A percentile compares a stretch with the other conserved stretches of the same genome.
Evolutionary conservation across 2,329 filamentous ascomycete genomes (phyloP).

Genomic region (Claviceps paspali): DNA sequence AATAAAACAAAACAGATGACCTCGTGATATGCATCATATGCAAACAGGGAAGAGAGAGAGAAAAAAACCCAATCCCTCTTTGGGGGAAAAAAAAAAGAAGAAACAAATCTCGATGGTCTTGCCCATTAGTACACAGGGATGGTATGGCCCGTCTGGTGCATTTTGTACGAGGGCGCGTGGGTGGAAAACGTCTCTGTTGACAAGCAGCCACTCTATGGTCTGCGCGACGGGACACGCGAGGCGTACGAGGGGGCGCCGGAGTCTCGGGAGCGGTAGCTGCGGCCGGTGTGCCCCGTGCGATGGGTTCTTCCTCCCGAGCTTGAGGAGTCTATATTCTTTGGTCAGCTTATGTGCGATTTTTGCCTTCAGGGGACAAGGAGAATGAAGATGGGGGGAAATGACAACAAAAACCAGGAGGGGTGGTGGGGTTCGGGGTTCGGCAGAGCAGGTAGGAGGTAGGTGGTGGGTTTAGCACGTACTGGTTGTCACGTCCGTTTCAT

Average conservation of each 20-base stretch:
- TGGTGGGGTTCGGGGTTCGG: too few relatives aligned
- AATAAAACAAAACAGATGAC: too few relatives aligned
- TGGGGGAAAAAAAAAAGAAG: too few relatives aligned
- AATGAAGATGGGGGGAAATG: too few relatives aligned
- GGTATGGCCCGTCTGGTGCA: not conserved
- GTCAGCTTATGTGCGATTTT: too few relatives aligned
- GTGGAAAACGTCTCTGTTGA: constrained; percentile 1
- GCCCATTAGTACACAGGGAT: not conserved
- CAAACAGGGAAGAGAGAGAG: not conserved
- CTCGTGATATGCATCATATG: not conserved
- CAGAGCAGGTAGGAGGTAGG: too few relatives aligned
- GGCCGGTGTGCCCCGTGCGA: constrained; percentile 4
- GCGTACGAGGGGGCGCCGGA: too few relatives aligned
- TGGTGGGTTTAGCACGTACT: too few relatives aligned
- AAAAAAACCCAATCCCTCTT: too few relatives aligned
- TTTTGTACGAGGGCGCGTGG: not conserved
- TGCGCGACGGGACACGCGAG: not conserved
- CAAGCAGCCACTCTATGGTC: constrained; percentile 3
- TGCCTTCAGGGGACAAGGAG: too few relatives aligned
- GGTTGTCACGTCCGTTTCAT: constrained; percentile 24
- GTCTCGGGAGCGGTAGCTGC: constrained; percentile 4
- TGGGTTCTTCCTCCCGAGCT: constrained; percentile 11
- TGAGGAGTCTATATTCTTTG: constrained; percentile 11
- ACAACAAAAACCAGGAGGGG: too few relatives aligned
- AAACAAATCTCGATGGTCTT: too few relatives aligned